Base-by-base conservation (phyloP, 1,284 basidiomycete species). In the Apiotrichum sp. region DNA sequence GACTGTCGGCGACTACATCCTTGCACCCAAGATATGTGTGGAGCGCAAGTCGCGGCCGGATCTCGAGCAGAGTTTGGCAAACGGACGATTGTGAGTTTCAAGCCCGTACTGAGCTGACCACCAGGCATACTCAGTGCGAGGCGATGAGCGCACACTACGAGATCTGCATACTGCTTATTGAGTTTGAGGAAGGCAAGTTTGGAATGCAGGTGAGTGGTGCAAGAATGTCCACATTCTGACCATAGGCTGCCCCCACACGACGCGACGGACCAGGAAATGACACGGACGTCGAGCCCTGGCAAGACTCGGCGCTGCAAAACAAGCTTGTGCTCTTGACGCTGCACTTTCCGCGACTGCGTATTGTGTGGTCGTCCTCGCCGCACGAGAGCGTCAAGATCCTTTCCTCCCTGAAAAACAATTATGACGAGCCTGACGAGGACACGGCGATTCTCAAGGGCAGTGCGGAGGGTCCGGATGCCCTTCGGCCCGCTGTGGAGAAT, bases 111-210 rank as follows among this genome's bases (percentile, higher is more conserved):
- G 1, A 8, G 29, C 53, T 56, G 39, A 61, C 42, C 36, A 1
- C 31, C 62, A 96, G 92, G 56, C 97, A 96, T 72, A 90, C 92
- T 0, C 95, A 99, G 70, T 98, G 95, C 77, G 95, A 98, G 76
- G 75, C 91, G 16, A 98, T 98, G 95, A 92, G 88, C 0, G 86
- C 88, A 5, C 88, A 98, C 72, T 98, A 98, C 77, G 93, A 93
- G 76, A 86, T 88, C 44, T 93, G 93, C 0, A 83, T 98, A 53
- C 78, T 98, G 13, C 80, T 98, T n/a, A 97, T 98, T 67, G 95
- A 99, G 70, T 99, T 98, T 65, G 95, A 98, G 67, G 91, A 98
- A 74, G 88, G 96, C 74, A 96, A 95, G 68, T 98, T 98, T 73
- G 89, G 90, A 0, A 80, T 97, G 11, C 85, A 90, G 73, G 91